phyloP scores from a whole-genome alignment of 805 yeast genomes.

The Tetrapisispora pingtungensis region DNA sequence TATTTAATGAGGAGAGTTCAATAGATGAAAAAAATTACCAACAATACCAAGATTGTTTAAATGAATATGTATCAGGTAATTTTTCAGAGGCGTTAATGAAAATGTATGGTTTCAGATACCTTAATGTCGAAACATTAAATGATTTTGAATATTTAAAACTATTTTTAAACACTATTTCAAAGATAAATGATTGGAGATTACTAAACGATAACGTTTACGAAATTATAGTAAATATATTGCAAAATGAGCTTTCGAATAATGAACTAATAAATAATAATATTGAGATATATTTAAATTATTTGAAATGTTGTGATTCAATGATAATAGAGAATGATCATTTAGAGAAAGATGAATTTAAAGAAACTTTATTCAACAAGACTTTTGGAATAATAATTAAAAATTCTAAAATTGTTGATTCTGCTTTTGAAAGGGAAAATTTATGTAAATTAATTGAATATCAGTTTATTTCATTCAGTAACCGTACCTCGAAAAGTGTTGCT shows the following conservation, averaged over 20 bases:
- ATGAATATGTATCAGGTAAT: slow-evolving; percentile 16
- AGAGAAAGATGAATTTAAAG: background rate
- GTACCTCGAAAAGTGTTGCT: background rate
- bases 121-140: slow-evolving; percentile 3
- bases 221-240: background rate
- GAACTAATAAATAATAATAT: background rate
- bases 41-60: slow-evolving; percentile 13
- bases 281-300: background rate
- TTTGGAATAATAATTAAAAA: background rate
- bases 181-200: background rate
- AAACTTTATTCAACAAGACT: background rate
- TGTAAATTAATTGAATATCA: slow-evolving; percentile 1
- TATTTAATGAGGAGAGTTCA: slow-evolving; percentile 4
- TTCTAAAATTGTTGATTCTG: background rate
- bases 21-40: background rate
- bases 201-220: background rate
- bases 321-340: background rate
- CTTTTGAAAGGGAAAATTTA: background rate
- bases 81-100: slow-evolving; percentile 14
- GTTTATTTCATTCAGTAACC: background rate
- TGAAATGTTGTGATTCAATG: background rate
- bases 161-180: background rate
- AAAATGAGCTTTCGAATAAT: background rate
- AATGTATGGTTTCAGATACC: slow-evolving; percentile 12
- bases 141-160: background rate